These are phyloP conservation scores for Mortierella sp. DNA, from an alignment of 371 early-diverging fungal species.

Conservation along the genomic window DNA sequence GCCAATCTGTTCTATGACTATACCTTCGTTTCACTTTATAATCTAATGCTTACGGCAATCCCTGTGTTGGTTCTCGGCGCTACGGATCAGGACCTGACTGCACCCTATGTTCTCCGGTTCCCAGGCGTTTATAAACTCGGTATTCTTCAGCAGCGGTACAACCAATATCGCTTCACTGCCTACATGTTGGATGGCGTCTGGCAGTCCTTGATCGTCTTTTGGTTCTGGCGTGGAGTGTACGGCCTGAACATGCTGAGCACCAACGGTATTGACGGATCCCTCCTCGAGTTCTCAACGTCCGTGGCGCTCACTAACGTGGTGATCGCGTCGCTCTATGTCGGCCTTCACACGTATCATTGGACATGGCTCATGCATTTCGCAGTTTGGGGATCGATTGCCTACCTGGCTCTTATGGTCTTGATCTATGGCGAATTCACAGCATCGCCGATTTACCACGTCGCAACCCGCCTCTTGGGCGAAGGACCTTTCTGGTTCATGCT, in stretches of 20 bases:
- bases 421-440: constrained; percentile 65
- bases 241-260: constrained; percentile 24
- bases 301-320: constrained; percentile 72
- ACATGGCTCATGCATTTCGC: constrained; percentile 70
- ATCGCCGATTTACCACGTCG: constrained; percentile 70
- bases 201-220: constrained; percentile 77
- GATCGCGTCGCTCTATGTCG: constrained; percentile 78
- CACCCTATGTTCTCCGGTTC: constrained; percentile 65
- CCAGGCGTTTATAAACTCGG: constrained; percentile 76
- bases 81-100: constrained; percentile 72
- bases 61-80: constrained; percentile 75
- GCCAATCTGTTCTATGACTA: constrained; percentile 91
- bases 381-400: constrained; percentile 58
- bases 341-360: constrained; percentile 80
- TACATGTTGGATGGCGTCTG: constrained; percentile 77
- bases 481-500: constrained; percentile 80
- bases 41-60: constrained; percentile 80
- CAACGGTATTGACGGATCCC: constrained; percentile 58
- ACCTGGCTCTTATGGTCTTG: constrained; percentile 65
- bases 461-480: constrained; percentile 64
- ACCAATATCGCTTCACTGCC: constrained; percentile 66
- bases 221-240: constrained; percentile 66
- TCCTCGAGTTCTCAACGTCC: constrained; percentile 67
- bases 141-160: constrained; percentile 67
- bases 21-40: constrained; percentile 83